Conservation (phyloP, 257 asterid species). For the Salvia hispanica region DNA sequence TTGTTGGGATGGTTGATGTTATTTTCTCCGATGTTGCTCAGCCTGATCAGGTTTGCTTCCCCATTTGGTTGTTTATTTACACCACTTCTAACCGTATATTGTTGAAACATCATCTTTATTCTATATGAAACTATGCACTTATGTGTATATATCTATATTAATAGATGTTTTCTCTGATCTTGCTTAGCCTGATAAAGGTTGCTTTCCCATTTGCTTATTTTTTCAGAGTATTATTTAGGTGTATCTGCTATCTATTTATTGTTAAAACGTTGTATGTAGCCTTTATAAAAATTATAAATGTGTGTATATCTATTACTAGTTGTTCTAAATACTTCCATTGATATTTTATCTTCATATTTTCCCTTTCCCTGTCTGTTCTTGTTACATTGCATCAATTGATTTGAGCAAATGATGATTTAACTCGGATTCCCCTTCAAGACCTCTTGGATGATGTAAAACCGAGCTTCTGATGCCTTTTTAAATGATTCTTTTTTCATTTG, state of each 20-base stretch:
- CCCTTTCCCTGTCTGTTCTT: no score
- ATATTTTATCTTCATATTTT: not conserved
- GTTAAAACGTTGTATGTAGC: no score
- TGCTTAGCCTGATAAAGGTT: slow-evolving; percentile 61
- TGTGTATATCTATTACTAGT: not conserved
- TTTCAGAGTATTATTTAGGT: no score
- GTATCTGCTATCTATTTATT: no score
- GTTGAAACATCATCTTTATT: not conserved
- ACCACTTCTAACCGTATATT: not conserved
- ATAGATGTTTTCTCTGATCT: no score
- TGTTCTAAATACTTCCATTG: no score
- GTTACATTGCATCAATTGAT: not conserved
- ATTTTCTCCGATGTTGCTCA: slow-evolving; percentile 98
- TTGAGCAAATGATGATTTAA: slow-evolving; percentile 64
- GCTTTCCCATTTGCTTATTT: no score
- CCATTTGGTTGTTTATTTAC: not conserved
- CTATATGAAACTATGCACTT: no score
- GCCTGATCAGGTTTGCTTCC: slow-evolving; percentile 82
- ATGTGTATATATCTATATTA: no score
- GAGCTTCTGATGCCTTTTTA: slow-evolving; percentile 73
- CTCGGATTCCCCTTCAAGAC: slow-evolving; percentile 99
- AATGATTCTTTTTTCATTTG: no score
- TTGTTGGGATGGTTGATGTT: slow-evolving; percentile 98
- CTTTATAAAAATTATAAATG: not conserved
- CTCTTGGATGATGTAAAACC: slow-evolving; percentile 78